These are phyloP conservation scores for Dendrobium huoshanense DNA, from an alignment of 106 monocot species.

Conservation along the genomic window DNA sequence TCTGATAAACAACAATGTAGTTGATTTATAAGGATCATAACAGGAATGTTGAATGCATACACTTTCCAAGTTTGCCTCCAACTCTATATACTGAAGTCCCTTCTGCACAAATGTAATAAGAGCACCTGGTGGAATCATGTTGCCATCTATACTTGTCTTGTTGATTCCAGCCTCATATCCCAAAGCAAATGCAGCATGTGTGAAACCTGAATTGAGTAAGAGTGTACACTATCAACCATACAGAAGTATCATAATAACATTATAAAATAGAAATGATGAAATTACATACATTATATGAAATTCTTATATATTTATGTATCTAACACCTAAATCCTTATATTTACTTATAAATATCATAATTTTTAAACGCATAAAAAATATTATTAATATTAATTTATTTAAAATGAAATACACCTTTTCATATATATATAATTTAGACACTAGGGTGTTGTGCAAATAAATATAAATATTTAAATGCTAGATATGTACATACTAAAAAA, in stretches of 20 bases:
- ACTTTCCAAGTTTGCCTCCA: conserved; percentile 78
- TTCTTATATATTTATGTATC: too few relatives aligned
- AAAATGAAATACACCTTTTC: too few relatives aligned
- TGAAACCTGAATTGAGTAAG: conserved; percentile 61
- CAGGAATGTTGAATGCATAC: conserved; percentile 22
- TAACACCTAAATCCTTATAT: not conserved
- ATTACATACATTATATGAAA: too few relatives aligned
- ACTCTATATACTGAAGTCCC: conserved; percentile 89
- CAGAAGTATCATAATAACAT: not conserved
- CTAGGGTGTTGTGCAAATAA: too few relatives aligned
- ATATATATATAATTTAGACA: too few relatives aligned
- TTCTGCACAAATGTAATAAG: conserved; percentile 95
- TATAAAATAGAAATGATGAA: not conserved
- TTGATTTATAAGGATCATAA: not conserved
- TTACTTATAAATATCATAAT: not conserved
- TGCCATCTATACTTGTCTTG: conserved; percentile 71
- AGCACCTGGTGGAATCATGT: conserved; percentile 80
- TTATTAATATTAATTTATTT: too few relatives aligned
- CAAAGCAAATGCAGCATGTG: conserved; percentile 89
- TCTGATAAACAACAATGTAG: not conserved
- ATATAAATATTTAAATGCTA: too few relatives aligned
- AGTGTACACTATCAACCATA: conserved; percentile 7
- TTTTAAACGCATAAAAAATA: too few relatives aligned
- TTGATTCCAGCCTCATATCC: conserved; percentile 95
- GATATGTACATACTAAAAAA: too few relatives aligned